Evolutionary conservation across 495 filamentous ascomycete genomes (phyloP).

Genomic region (Letharia lupina): DNA sequence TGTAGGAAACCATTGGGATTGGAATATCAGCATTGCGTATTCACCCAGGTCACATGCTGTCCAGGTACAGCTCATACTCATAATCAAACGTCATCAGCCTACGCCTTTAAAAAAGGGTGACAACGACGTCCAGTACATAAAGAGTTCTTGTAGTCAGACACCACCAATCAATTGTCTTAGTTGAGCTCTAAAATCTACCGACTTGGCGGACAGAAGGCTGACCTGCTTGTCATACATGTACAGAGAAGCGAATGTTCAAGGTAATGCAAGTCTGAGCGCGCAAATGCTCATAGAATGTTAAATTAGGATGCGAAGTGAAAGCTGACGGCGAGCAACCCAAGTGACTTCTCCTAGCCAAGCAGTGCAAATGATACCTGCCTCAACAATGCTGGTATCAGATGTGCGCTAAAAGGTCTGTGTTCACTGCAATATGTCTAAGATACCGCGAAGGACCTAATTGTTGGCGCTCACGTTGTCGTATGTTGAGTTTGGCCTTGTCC

Average conservation of each 20-base stretch:
- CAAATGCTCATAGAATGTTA: background rate
- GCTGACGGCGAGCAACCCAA: constrained; percentile 1
- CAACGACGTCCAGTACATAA: background rate
- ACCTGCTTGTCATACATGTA: background rate
- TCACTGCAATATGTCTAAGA: background rate
- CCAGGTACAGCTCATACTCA: too few relatives aligned
- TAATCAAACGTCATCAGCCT: background rate
- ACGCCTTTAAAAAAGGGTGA: background rate
- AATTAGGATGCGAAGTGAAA: constrained; percentile 6
- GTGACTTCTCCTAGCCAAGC: constrained; percentile 11
- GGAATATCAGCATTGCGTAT: background rate
- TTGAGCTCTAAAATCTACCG: constrained; percentile 1
- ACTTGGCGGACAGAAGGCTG: background rate
- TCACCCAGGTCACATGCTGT: too few relatives aligned
- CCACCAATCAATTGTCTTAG: background rate
- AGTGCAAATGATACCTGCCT: background rate
- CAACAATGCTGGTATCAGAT: background rate
- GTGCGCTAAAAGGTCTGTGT: background rate
- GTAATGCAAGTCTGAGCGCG: background rate
- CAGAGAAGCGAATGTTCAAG: constrained; percentile 2
- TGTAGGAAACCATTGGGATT: background rate
- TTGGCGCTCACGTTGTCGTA: background rate
- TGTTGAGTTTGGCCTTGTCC: background rate
- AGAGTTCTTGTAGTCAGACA: background rate
- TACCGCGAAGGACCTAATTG: background rate